A percentile compares a stretch with the other conserved stretches of the same genome.
Conservation (phyloP, 306 rosid species). For the Vicia sativa region DNA sequence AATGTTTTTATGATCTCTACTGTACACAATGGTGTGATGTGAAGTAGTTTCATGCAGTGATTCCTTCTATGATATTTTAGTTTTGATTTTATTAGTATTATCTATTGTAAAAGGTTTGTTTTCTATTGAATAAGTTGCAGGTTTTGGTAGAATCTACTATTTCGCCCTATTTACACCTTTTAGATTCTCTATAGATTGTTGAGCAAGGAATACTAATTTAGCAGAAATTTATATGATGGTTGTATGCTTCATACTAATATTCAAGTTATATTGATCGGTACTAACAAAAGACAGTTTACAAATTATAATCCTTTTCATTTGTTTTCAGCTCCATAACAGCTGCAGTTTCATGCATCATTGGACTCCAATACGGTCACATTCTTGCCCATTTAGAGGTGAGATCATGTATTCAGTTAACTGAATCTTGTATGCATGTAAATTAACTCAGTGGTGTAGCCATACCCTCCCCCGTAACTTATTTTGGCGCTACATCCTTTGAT, state of each 20-base stretch:
- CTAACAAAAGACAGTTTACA: slow-evolving; percentile 24
- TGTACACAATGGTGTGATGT: background rate
- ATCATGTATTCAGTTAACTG: slow-evolving; percentile 29
- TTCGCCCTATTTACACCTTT: background rate
- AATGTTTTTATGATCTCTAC: background rate
- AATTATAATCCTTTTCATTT: slow-evolving; percentile 37
- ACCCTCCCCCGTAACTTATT: background rate
- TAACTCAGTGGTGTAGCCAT: slow-evolving; percentile 1
- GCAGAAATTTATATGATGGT: slow-evolving; percentile 13
- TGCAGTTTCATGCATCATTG: slow-evolving; percentile 86
- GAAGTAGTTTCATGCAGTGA: background rate
- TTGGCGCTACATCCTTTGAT: slow-evolving; percentile 23
- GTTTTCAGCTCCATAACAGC: slow-evolving; percentile 79
- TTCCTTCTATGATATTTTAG: background rate
- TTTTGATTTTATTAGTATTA: background rate
- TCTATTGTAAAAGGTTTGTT: background rate
- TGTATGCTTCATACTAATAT: slow-evolving; percentile 21
- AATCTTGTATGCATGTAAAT: slow-evolving; percentile 13
- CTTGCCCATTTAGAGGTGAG: slow-evolving; percentile 78
- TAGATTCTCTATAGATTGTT: slow-evolving; percentile 1
- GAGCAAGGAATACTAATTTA: slow-evolving; percentile 9
- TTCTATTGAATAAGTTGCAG: background rate
- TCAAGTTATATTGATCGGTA: background rate
- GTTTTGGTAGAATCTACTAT: background rate
- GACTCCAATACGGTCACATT: slow-evolving; percentile 92